Evolutionary conservation across 768 basidiomycete genomes (phyloP), one percentile per base, ranked within the genome.

Genomic region (Peribolospora kevripleyi): DNA sequence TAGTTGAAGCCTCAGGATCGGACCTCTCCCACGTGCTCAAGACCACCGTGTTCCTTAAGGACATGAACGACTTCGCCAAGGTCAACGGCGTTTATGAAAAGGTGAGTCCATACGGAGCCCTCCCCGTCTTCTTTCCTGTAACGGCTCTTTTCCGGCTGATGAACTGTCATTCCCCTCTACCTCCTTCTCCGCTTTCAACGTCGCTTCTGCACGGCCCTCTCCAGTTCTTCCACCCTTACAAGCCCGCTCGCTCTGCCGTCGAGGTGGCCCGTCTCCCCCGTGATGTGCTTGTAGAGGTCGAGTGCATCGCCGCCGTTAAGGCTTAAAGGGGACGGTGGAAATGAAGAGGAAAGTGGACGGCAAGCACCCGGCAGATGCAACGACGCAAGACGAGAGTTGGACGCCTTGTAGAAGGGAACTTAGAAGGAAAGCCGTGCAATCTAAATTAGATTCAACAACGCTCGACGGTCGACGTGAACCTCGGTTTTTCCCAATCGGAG

Each of bases 31-130:
- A 82, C 65, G 80, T 98, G 57, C 78, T 82, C 60, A 97, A 98
- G 72, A 84, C 84, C 48, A 91, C 86, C 45, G 90, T 90, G 37
- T 97, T 93, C 71, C 68, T 97, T 66, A 86, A 91, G 68, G 71
- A 76, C 58, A 90, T 97, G 85, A 72, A 84, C 60, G 84, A 98
- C 67, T 97, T 97, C 65, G 77, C 64, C 41, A 60, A 61, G 51
- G 60, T 63, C 48, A 52, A 60, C 48, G 50, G 4, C 4, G 41
- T 55, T 13, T 58, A 58, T 51, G 57, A 48, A 9, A 49, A 50
- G 51, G 55, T 52, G 14, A 25, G 25, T 25, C 38, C 14, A 6
- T 11, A 10, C 53, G 6, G 25, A 48, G 14, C 9, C n/a, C 11
- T 41, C 40, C 7, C 42, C 8, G 36, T 36, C 6, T 50, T 13